Evolutionary conservation across 2,329 filamentous ascomycete genomes (phyloP).

Genomic region (Pseudopyricularia cyperi): DNA sequence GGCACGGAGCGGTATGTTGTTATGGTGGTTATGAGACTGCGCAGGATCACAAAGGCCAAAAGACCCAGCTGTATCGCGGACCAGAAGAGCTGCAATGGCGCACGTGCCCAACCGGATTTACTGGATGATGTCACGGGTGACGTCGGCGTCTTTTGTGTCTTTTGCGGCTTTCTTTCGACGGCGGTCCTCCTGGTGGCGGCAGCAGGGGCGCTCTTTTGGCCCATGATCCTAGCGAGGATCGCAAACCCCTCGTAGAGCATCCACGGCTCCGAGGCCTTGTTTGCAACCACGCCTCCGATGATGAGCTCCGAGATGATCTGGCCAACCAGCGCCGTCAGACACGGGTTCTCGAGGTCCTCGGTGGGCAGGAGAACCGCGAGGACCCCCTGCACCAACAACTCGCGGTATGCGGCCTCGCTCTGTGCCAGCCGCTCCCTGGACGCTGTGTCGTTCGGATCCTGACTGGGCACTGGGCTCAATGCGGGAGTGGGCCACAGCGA

Average conservation of each 20-base stretch:
- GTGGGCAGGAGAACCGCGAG: conserved; percentile 78
- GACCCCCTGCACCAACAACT: conserved; percentile 72
- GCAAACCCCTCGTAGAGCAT: conserved; percentile 75
- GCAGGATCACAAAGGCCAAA: conserved; percentile 46
- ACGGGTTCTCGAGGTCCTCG: conserved; percentile 82
- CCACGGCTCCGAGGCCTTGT: conserved; percentile 76
- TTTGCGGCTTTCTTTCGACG: not conserved
- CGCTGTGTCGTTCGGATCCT: conserved; percentile 33
- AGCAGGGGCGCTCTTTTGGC: conserved; percentile 9
- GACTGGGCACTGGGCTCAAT: conserved; percentile 60
- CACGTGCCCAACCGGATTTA: conserved; percentile 9
- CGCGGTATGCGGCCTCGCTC: conserved; percentile 75
- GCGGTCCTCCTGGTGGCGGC: not conserved
- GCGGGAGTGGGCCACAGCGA: conserved; percentile 69
- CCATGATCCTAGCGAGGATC: conserved; percentile 43
- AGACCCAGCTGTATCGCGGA: conserved; percentile 41
- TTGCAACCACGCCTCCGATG: conserved; percentile 67
- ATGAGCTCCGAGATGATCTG: conserved; percentile 88
- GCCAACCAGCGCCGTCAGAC: conserved; percentile 67
- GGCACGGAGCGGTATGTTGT: conserved; percentile 56
- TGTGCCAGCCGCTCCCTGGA: conserved; percentile 44
- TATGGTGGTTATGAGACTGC: conserved; percentile 51
- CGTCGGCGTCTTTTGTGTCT: conserved; percentile 6
- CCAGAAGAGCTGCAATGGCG: conserved; percentile 38
- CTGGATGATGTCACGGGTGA: not conserved